Conservation (phyloP, 805 yeast species). For the Limtongozyma cylindracea region DNA sequence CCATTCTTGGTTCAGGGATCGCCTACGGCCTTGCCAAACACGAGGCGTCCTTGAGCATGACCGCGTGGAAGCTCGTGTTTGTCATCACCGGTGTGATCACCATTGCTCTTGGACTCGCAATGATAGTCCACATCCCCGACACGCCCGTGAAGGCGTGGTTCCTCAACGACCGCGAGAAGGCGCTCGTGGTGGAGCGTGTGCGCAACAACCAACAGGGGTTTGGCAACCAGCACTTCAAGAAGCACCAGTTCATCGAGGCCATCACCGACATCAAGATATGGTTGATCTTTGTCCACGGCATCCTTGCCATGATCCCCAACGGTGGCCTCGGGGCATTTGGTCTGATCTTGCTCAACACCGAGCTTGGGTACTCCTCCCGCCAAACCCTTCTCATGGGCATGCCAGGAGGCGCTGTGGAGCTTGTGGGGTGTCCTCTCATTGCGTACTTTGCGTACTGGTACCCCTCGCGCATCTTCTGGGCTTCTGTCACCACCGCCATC, state of each 20-base stretch:
- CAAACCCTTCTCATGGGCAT: slow-evolving; percentile 16
- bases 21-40: slow-evolving; percentile 25
- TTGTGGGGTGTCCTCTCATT: slow-evolving; percentile 10
- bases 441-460: slow-evolving; percentile 5
- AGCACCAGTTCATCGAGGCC: slow-evolving; percentile 25
- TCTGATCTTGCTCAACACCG: slow-evolving; percentile 14
- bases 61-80: slow-evolving; percentile 35
- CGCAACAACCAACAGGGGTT: slow-evolving; percentile 30
- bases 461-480: slow-evolving; percentile 8
- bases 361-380: slow-evolving; percentile 12
- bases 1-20: slow-evolving; percentile 18
- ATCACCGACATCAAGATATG: slow-evolving; percentile 22
- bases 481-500: slow-evolving; percentile 5
- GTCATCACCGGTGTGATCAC: slow-evolving; percentile 36
- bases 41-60: slow-evolving; percentile 12
- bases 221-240: slow-evolving; percentile 27
- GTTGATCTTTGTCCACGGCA: slow-evolving; percentile 12
- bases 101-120: slow-evolving; percentile 13
- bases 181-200: slow-evolving; percentile 17
- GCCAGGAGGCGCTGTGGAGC: slow-evolving; percentile 22
- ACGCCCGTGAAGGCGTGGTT: slow-evolving; percentile 20
- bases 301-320: slow-evolving; percentile 14
- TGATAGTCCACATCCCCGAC: slow-evolving; percentile 27
- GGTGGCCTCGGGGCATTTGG: slow-evolving; percentile 29
- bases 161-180: slow-evolving; percentile 16